Percentiles rank a stretch among this genome's conserved stretches.
phyloP scores from a whole-genome alignment of 306 rosid species.

The Prunus armeniaca region DNA sequence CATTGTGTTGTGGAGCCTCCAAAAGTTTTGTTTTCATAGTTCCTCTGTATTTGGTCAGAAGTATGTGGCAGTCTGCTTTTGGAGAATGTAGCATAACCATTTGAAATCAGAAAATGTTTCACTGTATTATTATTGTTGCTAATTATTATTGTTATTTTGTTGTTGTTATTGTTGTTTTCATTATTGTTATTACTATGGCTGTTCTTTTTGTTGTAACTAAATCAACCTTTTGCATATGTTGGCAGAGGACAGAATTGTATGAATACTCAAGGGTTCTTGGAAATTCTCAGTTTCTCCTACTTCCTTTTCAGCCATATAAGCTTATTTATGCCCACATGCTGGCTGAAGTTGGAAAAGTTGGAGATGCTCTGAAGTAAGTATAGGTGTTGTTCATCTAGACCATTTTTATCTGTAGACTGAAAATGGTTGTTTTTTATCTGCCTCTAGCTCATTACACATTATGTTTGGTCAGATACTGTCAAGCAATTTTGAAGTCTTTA shows the following conservation, averaged over 20 bases:
- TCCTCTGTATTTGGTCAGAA: background rate
- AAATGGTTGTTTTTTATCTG: background rate
- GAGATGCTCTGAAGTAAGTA: constrained; percentile 73
- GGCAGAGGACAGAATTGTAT: constrained; percentile 67
- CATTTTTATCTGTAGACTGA: background rate
- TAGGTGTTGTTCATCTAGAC: background rate
- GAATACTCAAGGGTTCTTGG: constrained; percentile 68
- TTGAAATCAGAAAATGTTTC: background rate
- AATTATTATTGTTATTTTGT: background rate
- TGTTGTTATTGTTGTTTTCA: background rate
- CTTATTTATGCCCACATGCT: constrained; percentile 73
- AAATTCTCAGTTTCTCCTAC: constrained; percentile 67
- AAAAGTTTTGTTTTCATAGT: background rate
- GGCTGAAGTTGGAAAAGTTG: constrained; percentile 70
- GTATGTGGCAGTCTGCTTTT: background rate
- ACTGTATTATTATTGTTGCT: background rate
- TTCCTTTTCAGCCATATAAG: constrained; percentile 68
- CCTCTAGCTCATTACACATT: constrained; percentile 10
- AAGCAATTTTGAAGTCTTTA: constrained; percentile 52
- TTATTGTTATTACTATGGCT: background rate
- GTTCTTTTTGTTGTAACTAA: constrained; percentile 16
- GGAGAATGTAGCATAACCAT: background rate
- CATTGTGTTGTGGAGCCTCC: background rate
- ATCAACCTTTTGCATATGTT: constrained; percentile 20
- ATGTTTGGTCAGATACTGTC: constrained; percentile 53